Conservation (phyloP, 192 early-diverging fungal genomes). For the Umbelopsis sp. region DNA sequence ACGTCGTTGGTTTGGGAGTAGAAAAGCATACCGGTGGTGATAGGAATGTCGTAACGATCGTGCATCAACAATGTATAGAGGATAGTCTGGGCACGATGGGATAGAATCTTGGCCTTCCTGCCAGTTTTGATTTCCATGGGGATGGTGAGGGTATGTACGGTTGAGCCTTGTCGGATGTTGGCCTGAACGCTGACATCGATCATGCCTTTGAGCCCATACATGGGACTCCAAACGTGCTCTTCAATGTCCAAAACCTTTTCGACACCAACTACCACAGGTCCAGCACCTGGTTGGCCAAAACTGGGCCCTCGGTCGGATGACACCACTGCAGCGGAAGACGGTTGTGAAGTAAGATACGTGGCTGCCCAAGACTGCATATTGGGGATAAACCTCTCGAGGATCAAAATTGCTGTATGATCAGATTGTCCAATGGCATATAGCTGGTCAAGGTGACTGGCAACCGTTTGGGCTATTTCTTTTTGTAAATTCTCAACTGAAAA, state of each 20-base stretch:
- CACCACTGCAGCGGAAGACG: not conserved
- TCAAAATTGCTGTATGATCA: constrained; percentile 52
- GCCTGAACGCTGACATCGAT: constrained; percentile 77
- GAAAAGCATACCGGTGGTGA: constrained; percentile 72
- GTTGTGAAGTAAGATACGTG: constrained; percentile 41
- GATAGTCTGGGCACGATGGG: constrained; percentile 82
- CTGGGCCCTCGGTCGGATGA: constrained; percentile 20
- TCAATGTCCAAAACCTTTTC: constrained; percentile 84
- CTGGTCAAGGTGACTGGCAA: constrained; percentile 59
- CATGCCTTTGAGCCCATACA: constrained; percentile 91
- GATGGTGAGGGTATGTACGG: constrained; percentile 48
- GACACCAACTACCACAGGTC: constrained; percentile 48
- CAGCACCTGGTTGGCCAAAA: constrained; percentile 9
- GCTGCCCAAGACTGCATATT: constrained; percentile 30
- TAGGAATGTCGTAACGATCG: constrained; percentile 78
- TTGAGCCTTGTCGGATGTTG: constrained; percentile 30
- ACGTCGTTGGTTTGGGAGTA: constrained; percentile 77
- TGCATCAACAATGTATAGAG: constrained; percentile 85
- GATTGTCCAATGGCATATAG: constrained; percentile 74
- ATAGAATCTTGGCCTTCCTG: constrained; percentile 52
- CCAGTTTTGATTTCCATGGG: constrained; percentile 93
- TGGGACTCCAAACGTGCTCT: constrained; percentile 90
- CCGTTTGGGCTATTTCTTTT: constrained; percentile 47
- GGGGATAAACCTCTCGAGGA: constrained; percentile 55
- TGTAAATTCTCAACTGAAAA: constrained; percentile 60